Evolutionary conservation across 2,329 filamentous ascomycete genomes (phyloP), one percentile per base, ranked within the genome.

Genomic region (Penicillium digitatum): DNA sequence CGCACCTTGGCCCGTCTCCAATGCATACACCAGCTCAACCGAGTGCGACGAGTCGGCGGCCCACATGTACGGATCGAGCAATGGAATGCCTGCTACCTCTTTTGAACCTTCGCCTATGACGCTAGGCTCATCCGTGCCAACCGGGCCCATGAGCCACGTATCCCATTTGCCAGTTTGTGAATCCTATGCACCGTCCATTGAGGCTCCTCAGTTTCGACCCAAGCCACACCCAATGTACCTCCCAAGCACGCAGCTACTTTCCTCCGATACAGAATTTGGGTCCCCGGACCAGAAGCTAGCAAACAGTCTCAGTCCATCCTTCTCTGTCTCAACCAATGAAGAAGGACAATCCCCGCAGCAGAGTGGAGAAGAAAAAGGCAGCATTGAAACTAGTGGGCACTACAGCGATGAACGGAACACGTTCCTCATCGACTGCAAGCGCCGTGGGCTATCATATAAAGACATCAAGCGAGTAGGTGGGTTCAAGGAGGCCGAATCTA

Each of bases 401-500:
- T 57, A 55, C 37, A 62, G 26, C 12, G 62, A 70, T 11, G 43
- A 61, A 10, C 71, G 69, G 37, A 75, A 79, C 54, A 65, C 63
- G 3, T 72, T 76, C 45, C 62, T 79, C 5, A 67, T 79, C 10
- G 60, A 69, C 10, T 73, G 68, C 54, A 78, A 78, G 55, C 66
- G 64, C 4, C 63, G 67, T 9, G 76, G 76, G 0, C 64, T 76
- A 24, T 78, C 76, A 1, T 79, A 79, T 66, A 77, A 74, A 52
- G 71, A 78, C 10, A 79, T 79, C 60, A 79, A 78, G 56, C 65
- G 66, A 22, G 61, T 69, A 2, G 74, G 75, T 1, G 66, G 67
- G 0, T 78, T 79, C 56, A 70, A 68, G 24, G 76, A 78, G 55
- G 76, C 77, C 0, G 77, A 79, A 51, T 79, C 77, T 4, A 79